Conservation (phyloP, 352 stramenopile genomes). For the Chrysophaeum taylorii region DNA sequence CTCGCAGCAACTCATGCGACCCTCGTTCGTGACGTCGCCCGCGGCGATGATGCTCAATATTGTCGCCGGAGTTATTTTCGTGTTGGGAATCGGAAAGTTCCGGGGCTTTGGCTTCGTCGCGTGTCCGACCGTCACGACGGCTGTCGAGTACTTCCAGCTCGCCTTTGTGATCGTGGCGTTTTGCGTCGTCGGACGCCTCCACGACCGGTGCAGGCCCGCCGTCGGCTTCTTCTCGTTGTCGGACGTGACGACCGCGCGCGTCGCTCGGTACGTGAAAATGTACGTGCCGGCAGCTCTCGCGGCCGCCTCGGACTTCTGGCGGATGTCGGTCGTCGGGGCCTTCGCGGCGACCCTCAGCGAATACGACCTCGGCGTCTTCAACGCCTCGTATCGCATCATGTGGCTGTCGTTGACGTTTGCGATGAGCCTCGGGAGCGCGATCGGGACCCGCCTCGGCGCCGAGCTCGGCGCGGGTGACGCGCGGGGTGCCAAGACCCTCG, state of each 20-base stretch:
- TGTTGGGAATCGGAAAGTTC: constrained; percentile 47
- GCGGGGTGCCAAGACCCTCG: constrained; percentile 35
- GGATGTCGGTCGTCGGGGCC: constrained; percentile 43
- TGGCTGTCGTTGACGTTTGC: constrained; percentile 51
- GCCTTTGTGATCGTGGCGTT: constrained; percentile 34
- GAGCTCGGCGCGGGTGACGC: constrained; percentile 38
- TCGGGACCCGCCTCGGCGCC: constrained; percentile 42
- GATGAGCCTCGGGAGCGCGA: constrained; percentile 32
- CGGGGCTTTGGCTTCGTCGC: constrained; percentile 45
- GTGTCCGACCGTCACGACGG: constrained; percentile 46
- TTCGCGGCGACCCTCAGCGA: constrained; percentile 47
- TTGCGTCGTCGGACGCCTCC: constrained; percentile 30
- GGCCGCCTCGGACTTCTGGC: constrained; percentile 49
- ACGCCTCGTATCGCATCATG: constrained; percentile 55
- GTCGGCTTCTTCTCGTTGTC: constrained; percentile 29
- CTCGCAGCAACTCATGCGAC: constrained; percentile 47
- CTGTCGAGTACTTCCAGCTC: constrained; percentile 41
- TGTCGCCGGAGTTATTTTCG: constrained; percentile 43
- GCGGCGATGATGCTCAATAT: constrained; percentile 49
- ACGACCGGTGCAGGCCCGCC: constrained; percentile 23
- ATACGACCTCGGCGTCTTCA: constrained; percentile 49
- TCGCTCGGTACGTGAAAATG: constrained; percentile 39
- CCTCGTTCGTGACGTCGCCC: constrained; percentile 36
- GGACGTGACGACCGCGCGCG: constrained; percentile 39
- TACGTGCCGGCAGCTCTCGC: constrained; percentile 47